phyloP scores from a whole-genome alignment of 352 stramenopile species.

The Sclerospora graminicola region DNA sequence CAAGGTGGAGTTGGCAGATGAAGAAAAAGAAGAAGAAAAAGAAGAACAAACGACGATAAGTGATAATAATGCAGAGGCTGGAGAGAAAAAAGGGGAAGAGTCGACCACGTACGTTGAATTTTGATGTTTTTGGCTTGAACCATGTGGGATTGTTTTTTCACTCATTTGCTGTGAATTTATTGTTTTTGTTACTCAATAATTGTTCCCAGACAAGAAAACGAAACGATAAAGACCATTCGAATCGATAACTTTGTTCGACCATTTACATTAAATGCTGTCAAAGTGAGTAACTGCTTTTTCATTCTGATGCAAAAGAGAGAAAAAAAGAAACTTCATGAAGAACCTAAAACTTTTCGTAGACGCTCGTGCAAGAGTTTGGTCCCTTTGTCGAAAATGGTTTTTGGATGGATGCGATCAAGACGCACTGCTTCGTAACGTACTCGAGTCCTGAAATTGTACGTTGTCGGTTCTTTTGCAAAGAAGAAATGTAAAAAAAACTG shows the following conservation, averaged over 20 bases:
- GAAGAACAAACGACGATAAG: not conserved
- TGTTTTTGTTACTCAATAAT: not conserved
- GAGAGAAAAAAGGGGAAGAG: conserved; percentile 6
- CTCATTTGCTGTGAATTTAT: not conserved
- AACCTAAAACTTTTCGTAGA: conserved; percentile 12
- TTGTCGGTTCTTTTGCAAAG: not conserved
- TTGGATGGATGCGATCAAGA: conserved; percentile 86
- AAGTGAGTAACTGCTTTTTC: conserved; percentile 22
- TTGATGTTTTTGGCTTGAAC: too few relatives aligned
- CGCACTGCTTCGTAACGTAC: conserved; percentile 80
- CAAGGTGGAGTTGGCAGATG: not conserved
- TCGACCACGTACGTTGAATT: conserved; percentile 5
- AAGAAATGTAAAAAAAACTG: too few relatives aligned
- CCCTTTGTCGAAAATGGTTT: conserved; percentile 62
- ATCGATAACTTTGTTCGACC: conserved; percentile 68
- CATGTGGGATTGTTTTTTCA: too few relatives aligned
- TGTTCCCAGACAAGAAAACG: conserved; percentile 2
- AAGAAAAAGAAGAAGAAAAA: conserved; percentile 2
- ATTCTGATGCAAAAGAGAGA: not conserved
- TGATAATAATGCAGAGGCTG: conserved; percentile 1
- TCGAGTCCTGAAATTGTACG: conserved; percentile 31
- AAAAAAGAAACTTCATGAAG: not conserved
- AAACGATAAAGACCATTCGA: conserved; percentile 23
- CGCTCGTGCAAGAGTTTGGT: conserved; percentile 42
- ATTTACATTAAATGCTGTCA: conserved; percentile 68